Conservation (phyloP, 2,329 filamentous ascomycete genomes). For the Aspergillus sp. region DNA sequence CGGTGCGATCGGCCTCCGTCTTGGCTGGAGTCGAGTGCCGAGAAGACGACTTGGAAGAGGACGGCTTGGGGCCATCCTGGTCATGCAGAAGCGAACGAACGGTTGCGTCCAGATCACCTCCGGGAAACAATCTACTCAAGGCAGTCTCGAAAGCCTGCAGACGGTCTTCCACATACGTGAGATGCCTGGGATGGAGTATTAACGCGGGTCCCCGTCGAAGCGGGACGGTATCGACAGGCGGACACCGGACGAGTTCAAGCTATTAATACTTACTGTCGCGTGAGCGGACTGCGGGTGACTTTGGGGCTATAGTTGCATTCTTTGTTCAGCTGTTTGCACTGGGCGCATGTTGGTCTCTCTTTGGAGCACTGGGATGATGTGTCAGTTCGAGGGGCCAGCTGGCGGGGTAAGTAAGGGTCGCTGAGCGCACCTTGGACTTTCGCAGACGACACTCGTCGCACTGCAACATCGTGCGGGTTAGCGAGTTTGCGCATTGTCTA, state of each 20-base stretch:
- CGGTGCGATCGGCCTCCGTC: conserved; percentile 31
- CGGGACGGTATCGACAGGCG: neutral
- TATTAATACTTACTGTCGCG: conserved; percentile 34
- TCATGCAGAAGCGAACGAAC: conserved; percentile 37
- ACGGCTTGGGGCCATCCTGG: conserved; percentile 29
- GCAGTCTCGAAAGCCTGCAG: conserved; percentile 38
- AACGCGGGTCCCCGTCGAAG: neutral
- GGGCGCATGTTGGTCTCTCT: conserved; percentile 37
- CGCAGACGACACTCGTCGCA: conserved; percentile 41
- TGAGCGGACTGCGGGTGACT: conserved; percentile 40
- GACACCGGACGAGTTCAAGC: neutral
- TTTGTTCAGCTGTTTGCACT: conserved; percentile 40
- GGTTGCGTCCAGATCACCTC: conserved; percentile 38
- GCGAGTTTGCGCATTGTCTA: neutral
- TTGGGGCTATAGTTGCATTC: conserved; percentile 44
- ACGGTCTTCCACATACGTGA: conserved; percentile 41
- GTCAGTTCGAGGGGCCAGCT: neutral
- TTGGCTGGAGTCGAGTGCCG: conserved; percentile 37
- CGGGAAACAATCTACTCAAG: conserved; percentile 36
- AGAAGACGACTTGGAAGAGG: conserved; percentile 37
- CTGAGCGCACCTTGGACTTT: conserved; percentile 40
- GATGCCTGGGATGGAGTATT: conserved; percentile 24
- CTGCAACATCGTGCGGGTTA: conserved; percentile 18
- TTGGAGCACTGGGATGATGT: conserved; percentile 36
- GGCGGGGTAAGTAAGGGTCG: neutral